Base-by-base conservation (phyloP, 345 rosid genomes). In the Raphanus sativus region DNA sequence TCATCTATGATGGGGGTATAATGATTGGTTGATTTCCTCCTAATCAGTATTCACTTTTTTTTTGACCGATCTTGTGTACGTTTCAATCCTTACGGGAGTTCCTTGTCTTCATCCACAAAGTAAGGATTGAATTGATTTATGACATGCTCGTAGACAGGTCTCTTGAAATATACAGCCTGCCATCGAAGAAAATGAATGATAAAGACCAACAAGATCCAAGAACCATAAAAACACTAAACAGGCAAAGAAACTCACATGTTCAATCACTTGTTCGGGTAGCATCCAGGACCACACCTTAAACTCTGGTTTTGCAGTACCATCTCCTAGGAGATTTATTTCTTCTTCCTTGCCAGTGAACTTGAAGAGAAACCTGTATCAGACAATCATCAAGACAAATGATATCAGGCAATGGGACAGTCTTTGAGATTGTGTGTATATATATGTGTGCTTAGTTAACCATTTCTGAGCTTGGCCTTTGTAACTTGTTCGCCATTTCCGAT, bases 401-500 rank as follows among this genome's bases (percentile, higher is more conserved):
- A 21, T 28, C 36, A 33, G 21, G 21, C 36, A 1, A 11, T 16
- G 5, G 21, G 24, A 7, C 3, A 68, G 29, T 15, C 15, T 59
- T 8, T 21, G 17, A 4, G 59, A 66, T n/a, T 3, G 24, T 71
- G 15, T 56, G 52, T 60, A 62, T 6, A 25, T 28, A 1, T 21
- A 21, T 21, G 1, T 21, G 21, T 21, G 68, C 28, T 61, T 40
- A 55, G 60, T 84, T 76, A 5, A 89, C 94, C 96, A 91, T 61
- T 89, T 91, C 78, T 91, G 93, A 28, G 96, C 90, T 83, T 91
- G 97, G 77, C 97, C 97, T 82, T 86, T 91, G 73, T 86, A 91
- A 60, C 89, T 83, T 13, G 88, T 83, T 36, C 89, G 85, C 96
- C 96, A 86, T 34, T 77, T 72, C 55, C 84, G 80, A 64, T 85